Base-by-base conservation (phyloP, 768 basidiomycete species). In the Leccinum boreale region DNA sequence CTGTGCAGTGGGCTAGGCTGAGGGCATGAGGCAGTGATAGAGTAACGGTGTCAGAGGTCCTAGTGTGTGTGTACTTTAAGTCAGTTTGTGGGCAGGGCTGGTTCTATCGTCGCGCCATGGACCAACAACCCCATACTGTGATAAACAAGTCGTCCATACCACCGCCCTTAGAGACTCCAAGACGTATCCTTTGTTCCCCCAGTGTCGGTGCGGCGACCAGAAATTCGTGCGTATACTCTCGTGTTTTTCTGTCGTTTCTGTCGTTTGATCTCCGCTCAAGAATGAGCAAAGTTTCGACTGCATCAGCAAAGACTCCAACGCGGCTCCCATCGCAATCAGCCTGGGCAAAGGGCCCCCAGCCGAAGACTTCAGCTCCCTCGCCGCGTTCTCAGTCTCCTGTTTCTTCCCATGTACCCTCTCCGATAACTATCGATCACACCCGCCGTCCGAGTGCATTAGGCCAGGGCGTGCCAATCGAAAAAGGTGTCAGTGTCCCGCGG, bases 251-350 rank as follows among this genome's bases (percentile, higher is more conserved):
- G 36, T 36, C 36, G 17, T 36, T 36, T 15, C 9, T 36, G 36
- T 36, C 6, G n/a, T 36, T 17, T 36, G 5, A 17, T 17, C 6
- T 17, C 15, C 15, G 35, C 44, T 31, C 9, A 63, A 92, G 90
- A 92, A 95, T 95, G 93, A 95, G 90, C 90, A 94, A 88, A 87
- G 84, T 84, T 77, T 85, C 89, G 65, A 83, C 87, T 74, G 80
- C 84, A 74, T 78, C 88, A 74, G 78, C 77, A 77, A 87, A 87
- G 84, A 86, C 78, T 79, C 81, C 82, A 75, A 73, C 84, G 78
- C 84, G 79, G 82, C 85, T 87, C 78, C 78, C 87, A 73, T 73
- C 81, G 79, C 84, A 85, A 81, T 92, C 92, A 76, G 92, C 91
- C 80, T 96, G 93, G 93, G 78, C 89, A 77, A 88, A 77, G 81